Evolutionary conservation across 2,329 filamentous ascomycete genomes (phyloP).

Genomic region (Atkinsonella texensis): DNA sequence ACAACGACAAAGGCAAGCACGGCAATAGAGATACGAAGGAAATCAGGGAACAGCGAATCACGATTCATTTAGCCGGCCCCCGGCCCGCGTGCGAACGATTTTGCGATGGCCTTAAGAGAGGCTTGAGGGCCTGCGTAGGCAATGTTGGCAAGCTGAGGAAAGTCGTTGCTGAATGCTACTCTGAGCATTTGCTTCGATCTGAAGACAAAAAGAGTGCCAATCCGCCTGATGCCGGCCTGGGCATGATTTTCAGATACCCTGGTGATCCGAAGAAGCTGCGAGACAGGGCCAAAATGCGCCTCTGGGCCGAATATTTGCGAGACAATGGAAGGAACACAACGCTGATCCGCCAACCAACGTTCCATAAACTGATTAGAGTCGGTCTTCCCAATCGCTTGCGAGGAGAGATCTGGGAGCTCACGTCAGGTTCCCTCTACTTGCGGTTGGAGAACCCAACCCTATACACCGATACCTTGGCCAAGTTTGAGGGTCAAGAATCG

Average conservation of each 20-base stretch:
- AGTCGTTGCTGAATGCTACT: slow-evolving; percentile 79
- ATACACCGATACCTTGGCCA: slow-evolving; percentile 72
- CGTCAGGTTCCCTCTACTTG: slow-evolving; percentile 81
- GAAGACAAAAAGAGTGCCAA: slow-evolving; percentile 46
- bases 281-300: slow-evolving; percentile 90
- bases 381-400: slow-evolving; percentile 85
- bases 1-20: slow-evolving; percentile 39
- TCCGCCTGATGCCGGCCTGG: slow-evolving; percentile 79
- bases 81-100: slow-evolving; percentile 86
- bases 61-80: slow-evolving; percentile 80
- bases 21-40: slow-evolving; percentile 30
- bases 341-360: slow-evolving; percentile 87
- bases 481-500: slow-evolving; percentile 76
- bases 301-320: slow-evolving; percentile 93
- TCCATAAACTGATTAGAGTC: slow-evolving; percentile 93
- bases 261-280: slow-evolving; percentile 89
- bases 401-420: slow-evolving; percentile 92
- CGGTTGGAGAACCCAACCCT: slow-evolving; percentile 75
- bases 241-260: slow-evolving; percentile 86
- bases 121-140: slow-evolving; percentile 73
- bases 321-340: slow-evolving; percentile 93
- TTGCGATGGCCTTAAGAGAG: slow-evolving; percentile 89
- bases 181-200: slow-evolving; percentile 63
- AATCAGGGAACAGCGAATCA: slow-evolving; percentile 66
- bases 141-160: slow-evolving; percentile 75